Base-by-base conservation (phyloP, 768 basidiomycete genomes). In the Tubosaeta sp. region DNA sequence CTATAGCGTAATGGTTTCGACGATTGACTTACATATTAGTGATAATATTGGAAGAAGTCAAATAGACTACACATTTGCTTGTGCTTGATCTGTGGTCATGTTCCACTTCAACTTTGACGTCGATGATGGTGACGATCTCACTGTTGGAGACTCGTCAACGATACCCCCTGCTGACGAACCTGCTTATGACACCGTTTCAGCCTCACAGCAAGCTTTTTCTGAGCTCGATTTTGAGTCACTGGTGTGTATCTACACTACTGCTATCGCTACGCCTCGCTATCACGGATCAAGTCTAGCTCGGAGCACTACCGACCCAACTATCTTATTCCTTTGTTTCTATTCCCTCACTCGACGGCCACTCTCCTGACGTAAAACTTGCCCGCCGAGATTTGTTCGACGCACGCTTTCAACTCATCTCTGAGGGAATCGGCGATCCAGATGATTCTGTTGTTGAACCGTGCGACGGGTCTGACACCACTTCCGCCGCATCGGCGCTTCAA, bases 351-450 rank as follows among this genome's bases (percentile, higher is more conserved):
- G 69, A 68, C 19, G 68, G 62, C 13, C 49, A 61, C 14, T 5
- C 4, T 29, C 43, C 51, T 3, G 60, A 51, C 16, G 51, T 77
- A 2, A 57, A 58, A 12, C 71, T 98, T 24, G 71, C 82, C 4
- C 83, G 93, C 13, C 78, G 95, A 51, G 95, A 98, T 69, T 74
- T 98, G 6, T 97, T 92, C 62, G 95, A 99, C 68, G 94, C 90
- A 1, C 82, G 94, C n/a, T 96, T 95, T 67, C 94, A 97, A 65
- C 25, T 27, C 25, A 27, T 27, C 25, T 27, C 25, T 27, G 25
- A 83, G 51, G 70, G 67, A 27, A 69, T 68, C 6, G 70, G 60
- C 18, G 69, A 65, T 22, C 69, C 70, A 41, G 58, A 59, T 2
- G 59, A 12, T 39, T 24, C 56, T 16, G 61, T 62, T 4, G 59